Evolutionary conservation across 2,329 filamentous ascomycete species (phyloP).

Genomic region (Colletotrichum nymphaeae): DNA sequence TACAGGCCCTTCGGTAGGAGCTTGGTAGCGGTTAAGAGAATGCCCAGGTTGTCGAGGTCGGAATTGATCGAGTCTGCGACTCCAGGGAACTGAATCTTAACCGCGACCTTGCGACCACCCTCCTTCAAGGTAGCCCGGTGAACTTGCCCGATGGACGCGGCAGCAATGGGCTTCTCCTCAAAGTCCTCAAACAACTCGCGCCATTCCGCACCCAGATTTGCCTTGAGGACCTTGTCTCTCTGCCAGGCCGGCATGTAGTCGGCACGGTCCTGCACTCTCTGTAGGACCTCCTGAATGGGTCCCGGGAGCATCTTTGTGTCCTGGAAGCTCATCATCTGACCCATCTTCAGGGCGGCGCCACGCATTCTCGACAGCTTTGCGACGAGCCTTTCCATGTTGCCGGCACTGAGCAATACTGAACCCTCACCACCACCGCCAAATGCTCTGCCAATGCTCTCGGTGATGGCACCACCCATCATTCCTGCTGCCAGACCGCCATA

Average conservation of each 20-base stretch:
- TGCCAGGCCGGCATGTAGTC: conserved; percentile 99
- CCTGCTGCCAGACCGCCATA: conserved; percentile 93
- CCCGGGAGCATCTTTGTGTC: conserved; percentile 94
- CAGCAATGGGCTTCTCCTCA: conserved; percentile 91
- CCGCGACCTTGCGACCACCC: conserved; percentile 81
- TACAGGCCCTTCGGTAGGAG: conserved; percentile 92
- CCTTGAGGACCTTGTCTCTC: conserved; percentile 82
- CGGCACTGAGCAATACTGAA: conserved; percentile 87
- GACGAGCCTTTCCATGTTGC: conserved; percentile 93
- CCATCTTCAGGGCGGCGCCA: conserved; percentile 94
- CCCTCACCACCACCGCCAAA: conserved; percentile 76
- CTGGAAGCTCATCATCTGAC: conserved; percentile 98
- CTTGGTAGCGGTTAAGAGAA: conserved; percentile 90
- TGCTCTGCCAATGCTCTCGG: conserved; percentile 83
- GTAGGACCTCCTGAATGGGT: conserved; percentile 88
- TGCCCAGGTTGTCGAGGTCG: conserved; percentile 90
- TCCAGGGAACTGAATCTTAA: conserved; percentile 98
- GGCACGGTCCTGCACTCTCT: conserved; percentile 94
- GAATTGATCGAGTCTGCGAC: conserved; percentile 97
- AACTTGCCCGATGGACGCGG: conserved; percentile 96
- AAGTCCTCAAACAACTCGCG: conserved; percentile 85
- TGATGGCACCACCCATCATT: conserved; percentile 93
- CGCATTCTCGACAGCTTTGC: conserved; percentile 95
- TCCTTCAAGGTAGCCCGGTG: conserved; percentile 85
- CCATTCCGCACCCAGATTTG: conserved; percentile 88